Conservation (phyloP, 352 stramenopile genomes). For the Aphanomyces stellatus region DNA sequence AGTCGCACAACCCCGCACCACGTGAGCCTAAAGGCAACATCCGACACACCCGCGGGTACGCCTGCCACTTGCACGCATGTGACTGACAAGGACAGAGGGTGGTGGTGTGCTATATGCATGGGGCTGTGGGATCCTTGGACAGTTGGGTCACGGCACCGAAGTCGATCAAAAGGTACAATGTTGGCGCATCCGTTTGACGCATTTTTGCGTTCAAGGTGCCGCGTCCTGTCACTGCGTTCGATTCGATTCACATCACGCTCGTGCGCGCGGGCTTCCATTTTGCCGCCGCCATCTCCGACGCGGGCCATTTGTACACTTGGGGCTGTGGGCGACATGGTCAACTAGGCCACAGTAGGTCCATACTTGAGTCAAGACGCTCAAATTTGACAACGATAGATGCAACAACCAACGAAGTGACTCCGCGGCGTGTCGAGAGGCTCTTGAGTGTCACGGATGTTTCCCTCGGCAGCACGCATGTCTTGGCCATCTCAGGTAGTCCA, state of each 20-base stretch:
- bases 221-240: constrained; percentile 18
- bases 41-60: too few species aligned
- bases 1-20: constrained; percentile 3
- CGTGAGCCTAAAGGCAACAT: background rate
- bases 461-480: constrained; percentile 39
- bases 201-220: too few species aligned
- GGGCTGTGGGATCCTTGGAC: constrained; percentile 43
- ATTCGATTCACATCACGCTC: constrained; percentile 26
- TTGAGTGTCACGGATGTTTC: constrained; percentile 31
- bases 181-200: background rate
- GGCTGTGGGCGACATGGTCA: constrained; percentile 48
- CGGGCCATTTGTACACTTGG: constrained; percentile 46
- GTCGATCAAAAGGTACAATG: background rate
- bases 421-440: constrained; percentile 27
- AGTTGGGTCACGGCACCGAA: constrained; percentile 39
- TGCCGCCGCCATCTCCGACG: constrained; percentile 32
- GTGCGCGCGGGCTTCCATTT: constrained; percentile 62
- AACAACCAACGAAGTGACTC: constrained; percentile 6
- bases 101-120: constrained; percentile 43
- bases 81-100: too few species aligned
- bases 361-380: background rate
- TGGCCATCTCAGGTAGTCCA: constrained; percentile 36
- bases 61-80: too few species aligned
- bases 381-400: constrained; percentile 18
- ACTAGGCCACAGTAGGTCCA: constrained; percentile 30